Evolutionary conservation across 2,329 filamentous ascomycete genomes (phyloP).

Genomic region (Pochonia chlamydosporia): DNA sequence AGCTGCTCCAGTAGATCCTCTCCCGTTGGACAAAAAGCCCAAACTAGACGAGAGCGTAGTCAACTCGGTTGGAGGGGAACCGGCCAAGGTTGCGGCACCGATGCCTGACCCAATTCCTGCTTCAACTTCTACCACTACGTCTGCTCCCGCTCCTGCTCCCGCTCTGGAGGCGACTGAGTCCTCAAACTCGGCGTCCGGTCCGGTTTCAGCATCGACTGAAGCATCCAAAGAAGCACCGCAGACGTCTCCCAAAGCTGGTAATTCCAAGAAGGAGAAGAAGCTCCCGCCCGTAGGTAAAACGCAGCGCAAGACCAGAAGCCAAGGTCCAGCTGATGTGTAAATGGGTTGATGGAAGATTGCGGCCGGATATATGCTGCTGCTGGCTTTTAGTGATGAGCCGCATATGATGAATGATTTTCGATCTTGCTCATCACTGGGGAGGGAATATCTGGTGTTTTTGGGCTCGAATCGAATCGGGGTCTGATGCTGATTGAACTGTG

Average conservation of each 20-base stretch:
- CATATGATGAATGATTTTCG: neutral
- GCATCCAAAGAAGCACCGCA: neutral
- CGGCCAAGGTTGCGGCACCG: neutral
- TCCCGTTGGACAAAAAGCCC: slow-evolving; percentile 32
- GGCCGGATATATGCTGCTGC: neutral
- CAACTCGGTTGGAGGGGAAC: slow-evolving; percentile 14
- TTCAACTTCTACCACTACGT: neutral
- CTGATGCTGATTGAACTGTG: neutral
- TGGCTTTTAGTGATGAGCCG: neutral
- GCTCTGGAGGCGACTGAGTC: too few relatives aligned
- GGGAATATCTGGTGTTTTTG: neutral
- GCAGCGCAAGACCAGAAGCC: slow-evolving; percentile 36
- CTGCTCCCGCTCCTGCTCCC: too few relatives aligned
- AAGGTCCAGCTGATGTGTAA: slow-evolving; percentile 29
- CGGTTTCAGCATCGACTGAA: neutral
- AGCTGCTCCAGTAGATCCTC: slow-evolving; percentile 7
- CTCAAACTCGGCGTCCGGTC: too few relatives aligned
- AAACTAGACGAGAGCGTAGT: slow-evolving; percentile 28
- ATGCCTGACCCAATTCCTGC: neutral
- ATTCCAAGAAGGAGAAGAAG: slow-evolving; percentile 32
- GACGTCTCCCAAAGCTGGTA: slow-evolving; percentile 20
- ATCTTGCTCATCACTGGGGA: neutral
- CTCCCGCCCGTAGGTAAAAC: slow-evolving; percentile 27
- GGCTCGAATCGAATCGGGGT: neutral
- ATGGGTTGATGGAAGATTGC: neutral